These are phyloP conservation scores for Calonectria henricotiae DNA, from an alignment of 2,329 filamentous ascomycete species.

Conservation along the genomic window DNA sequence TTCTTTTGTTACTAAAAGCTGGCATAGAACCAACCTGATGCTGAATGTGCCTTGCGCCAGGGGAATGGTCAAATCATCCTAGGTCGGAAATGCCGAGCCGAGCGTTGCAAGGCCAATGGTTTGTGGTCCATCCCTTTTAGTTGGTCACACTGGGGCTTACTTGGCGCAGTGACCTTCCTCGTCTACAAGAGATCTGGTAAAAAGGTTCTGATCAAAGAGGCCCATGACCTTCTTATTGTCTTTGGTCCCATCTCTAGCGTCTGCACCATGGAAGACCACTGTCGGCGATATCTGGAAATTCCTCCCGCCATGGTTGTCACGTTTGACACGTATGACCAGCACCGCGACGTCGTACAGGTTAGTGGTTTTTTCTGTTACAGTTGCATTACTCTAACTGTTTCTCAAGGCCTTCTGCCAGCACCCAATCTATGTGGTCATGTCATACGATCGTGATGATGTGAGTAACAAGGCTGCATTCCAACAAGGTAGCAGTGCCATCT, in stretches of 20 bases:
- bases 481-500: constrained; percentile 31
- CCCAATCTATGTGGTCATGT: constrained; percentile 33
- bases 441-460: constrained; percentile 36
- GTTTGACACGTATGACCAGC: constrained; percentile 68
- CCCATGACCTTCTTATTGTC: constrained; percentile 59
- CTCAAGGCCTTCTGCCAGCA: not conserved
- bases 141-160: constrained; percentile 45
- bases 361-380: constrained; percentile 47
- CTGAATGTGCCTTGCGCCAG: constrained; percentile 64
- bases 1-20: constrained; percentile 46
- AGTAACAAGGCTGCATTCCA: constrained; percentile 17
- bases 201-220: constrained; percentile 63
- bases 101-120: constrained; percentile 75
- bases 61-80: constrained; percentile 68
- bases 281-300: constrained; percentile 57
- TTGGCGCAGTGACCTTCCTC: constrained; percentile 64
- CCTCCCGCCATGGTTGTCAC: constrained; percentile 64
- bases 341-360: constrained; percentile 67
- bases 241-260: constrained; percentile 65
- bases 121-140: constrained; percentile 51
- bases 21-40: constrained; percentile 65
- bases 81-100: constrained; percentile 73
- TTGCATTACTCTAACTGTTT: not conserved
- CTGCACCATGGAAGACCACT: constrained; percentile 56
- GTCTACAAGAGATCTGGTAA: constrained; percentile 60